Evolutionary conservation across 2,329 filamentous ascomycete species (phyloP).

Genomic region (Didymella exigua): DNA sequence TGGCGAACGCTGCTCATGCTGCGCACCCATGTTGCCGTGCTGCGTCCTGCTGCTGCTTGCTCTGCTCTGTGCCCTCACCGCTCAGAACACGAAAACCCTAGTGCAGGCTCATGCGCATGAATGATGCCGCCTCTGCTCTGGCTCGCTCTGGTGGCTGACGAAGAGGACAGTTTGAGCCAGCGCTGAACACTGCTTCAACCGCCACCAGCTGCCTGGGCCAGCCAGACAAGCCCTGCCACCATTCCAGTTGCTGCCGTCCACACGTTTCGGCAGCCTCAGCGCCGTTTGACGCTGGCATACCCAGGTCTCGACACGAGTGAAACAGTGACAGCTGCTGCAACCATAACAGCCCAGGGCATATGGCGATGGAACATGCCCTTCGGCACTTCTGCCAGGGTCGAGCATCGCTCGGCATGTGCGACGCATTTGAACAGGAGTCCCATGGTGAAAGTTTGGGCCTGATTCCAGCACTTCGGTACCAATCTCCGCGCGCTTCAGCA

Average conservation of each 20-base stretch:
- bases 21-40: conserved; percentile 6
- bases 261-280: conserved; percentile 4
- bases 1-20: not conserved
- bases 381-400: conserved; percentile 7
- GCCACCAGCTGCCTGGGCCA: conserved; percentile 14
- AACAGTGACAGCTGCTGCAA: conserved; percentile 18
- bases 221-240: conserved; percentile 16
- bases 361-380: conserved; percentile 3
- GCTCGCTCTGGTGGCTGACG: conserved; percentile 5
- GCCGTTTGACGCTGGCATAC: conserved; percentile 15
- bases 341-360: conserved; percentile 2
- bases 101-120: conserved; percentile 13
- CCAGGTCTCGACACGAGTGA: conserved; percentile 7
- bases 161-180: conserved; percentile 9
- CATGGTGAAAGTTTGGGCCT: conserved; percentile 18
- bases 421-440: conserved; percentile 21
- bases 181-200: conserved; percentile 15
- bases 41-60: not conserved
- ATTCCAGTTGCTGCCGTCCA: conserved; percentile 9
- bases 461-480: conserved; percentile 16
- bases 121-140: conserved; percentile 9
- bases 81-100: conserved; percentile 9
- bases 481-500: conserved; percentile 26
- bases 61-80: conserved; percentile 12
- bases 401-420: conserved; percentile 18